Base-by-base conservation (phyloP, 202 grass and related monocot species). In the Digitaria exilis region DNA sequence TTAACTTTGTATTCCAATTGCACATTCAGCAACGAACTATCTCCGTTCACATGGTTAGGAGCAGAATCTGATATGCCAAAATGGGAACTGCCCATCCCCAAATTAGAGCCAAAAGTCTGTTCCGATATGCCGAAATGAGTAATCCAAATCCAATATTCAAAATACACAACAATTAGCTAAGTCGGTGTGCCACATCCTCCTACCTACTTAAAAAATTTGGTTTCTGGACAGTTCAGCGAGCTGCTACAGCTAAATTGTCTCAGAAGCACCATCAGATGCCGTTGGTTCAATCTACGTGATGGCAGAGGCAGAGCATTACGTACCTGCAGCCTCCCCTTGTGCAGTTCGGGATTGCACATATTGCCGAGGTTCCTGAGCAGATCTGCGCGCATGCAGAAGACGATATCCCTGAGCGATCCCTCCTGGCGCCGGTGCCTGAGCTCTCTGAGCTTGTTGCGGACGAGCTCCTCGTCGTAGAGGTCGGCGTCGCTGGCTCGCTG, bases 381-480 rank as follows among this genome's bases (percentile, higher is more conserved):
- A 76, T 97, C 94, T 2, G 89, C 80, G 72, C 94, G 91, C 94
- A 97, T 94, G 80, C 83, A 92, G 82, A 97, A 97, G 34, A 97
- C 94, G 70, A 97, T 90, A 65, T 97, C 94, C 79, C 91, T 88
- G 80, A 97, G 82, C 56, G 91, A 94, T 0, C 94, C 94, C 28
- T 89, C 91, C 60, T 92, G 70, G 24, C 91, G 84, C 13, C 94
- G 85, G 71, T 88, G 83, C 71, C 84, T 89, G 61, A 97, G 86
- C 80, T 94, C 94, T 35, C 77, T 78, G n/a, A 97, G 90, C 81
- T 97, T 97, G 77, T 92, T 93, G 19, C 89, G 78, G 66, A 97
- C 89, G 85, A 97, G 84, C 89, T 97, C 92, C 89, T 90, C 92
- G 56, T 94, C 94, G 79, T 94, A 97, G 52, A 92, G 87, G 57